phyloP scores from a whole-genome alignment of 2,329 filamentous ascomycete species.

The Phaeophleospora eucalypticola region DNA sequence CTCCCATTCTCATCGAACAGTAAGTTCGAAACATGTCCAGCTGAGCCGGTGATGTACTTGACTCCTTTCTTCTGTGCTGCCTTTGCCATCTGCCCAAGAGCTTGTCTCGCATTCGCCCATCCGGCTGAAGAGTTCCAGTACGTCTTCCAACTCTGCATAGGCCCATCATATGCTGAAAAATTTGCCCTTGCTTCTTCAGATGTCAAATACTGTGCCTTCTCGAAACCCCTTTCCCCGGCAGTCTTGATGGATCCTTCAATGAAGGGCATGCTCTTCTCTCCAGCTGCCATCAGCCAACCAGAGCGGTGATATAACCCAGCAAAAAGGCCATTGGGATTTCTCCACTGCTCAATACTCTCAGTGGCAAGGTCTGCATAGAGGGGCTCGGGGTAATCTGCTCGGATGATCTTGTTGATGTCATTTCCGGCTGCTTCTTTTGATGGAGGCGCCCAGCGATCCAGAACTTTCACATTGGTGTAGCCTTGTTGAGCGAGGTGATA shows the following conservation, averaged over 20 bases:
- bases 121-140: slow-evolving; percentile 24
- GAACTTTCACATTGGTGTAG: slow-evolving; percentile 51
- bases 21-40: slow-evolving; percentile 41
- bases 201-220: slow-evolving; percentile 7
- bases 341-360: slow-evolving; percentile 41
- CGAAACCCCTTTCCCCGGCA: slow-evolving; percentile 7
- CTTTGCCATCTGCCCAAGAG: slow-evolving; percentile 11
- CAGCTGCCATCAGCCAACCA: slow-evolving; percentile 16
- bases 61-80: slow-evolving; percentile 46
- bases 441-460: slow-evolving; percentile 53
- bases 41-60: slow-evolving; percentile 37
- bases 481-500: slow-evolving; percentile 34
- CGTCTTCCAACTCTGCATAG: slow-evolving; percentile 21
- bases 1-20: slow-evolving; percentile 32
- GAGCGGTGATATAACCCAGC: slow-evolving; percentile 9
- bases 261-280: slow-evolving; percentile 8
- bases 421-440: slow-evolving; percentile 40
- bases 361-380: slow-evolving; percentile 30
- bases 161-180: slow-evolving; percentile 15
- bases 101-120: slow-evolving; percentile 20
- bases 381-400: slow-evolving; percentile 24
- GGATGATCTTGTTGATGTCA: slow-evolving; percentile 30
- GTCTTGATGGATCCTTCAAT: slow-evolving; percentile 13
- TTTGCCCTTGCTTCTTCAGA: slow-evolving; percentile 10
- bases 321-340: slow-evolving; percentile 36